phyloP scores from a whole-genome alignment of 208 protist species.

The Acanthamoeba healyi region DNA sequence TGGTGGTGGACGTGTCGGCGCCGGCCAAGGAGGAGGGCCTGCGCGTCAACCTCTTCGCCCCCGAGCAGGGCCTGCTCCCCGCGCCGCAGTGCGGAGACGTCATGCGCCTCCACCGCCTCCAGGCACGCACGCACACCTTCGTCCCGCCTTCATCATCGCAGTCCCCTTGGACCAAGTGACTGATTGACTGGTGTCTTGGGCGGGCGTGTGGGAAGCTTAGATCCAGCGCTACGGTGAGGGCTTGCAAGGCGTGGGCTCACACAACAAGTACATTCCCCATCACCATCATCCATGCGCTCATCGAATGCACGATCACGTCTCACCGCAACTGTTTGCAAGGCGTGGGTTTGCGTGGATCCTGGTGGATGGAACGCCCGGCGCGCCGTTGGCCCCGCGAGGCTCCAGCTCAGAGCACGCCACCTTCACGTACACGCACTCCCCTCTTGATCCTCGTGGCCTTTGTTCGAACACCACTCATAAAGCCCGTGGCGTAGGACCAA shows the following conservation, averaged over 20 bases:
- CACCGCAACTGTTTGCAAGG: background rate
- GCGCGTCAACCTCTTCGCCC: conserved; percentile 11
- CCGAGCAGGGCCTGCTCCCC: background rate
- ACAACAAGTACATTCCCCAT: background rate
- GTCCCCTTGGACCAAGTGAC: too few relatives aligned
- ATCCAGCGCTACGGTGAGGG: background rate
- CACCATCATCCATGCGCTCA: background rate
- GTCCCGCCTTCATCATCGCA: background rate
- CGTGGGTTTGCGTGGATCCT: conserved; percentile 18
- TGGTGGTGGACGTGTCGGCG: conserved; percentile 8
- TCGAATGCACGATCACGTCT: background rate
- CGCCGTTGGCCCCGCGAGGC: background rate
- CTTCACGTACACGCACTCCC: background rate
- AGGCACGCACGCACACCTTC: background rate
- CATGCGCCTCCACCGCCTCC: conserved; percentile 5
- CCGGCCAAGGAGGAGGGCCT: conserved; percentile 27
- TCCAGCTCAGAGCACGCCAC: background rate
- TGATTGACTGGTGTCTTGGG: background rate
- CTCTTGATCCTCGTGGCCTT: background rate
- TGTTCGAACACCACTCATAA: background rate
- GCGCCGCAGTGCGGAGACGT: conserved; percentile 3
- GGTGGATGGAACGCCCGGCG: background rate
- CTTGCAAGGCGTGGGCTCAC: background rate
- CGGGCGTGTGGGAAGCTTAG: too few relatives aligned
- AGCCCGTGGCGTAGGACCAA: background rate